Evolutionary conservation across 768 basidiomycete species (phyloP), one percentile per base, ranked within the genome.

Genomic region (Suillus lakei): DNA sequence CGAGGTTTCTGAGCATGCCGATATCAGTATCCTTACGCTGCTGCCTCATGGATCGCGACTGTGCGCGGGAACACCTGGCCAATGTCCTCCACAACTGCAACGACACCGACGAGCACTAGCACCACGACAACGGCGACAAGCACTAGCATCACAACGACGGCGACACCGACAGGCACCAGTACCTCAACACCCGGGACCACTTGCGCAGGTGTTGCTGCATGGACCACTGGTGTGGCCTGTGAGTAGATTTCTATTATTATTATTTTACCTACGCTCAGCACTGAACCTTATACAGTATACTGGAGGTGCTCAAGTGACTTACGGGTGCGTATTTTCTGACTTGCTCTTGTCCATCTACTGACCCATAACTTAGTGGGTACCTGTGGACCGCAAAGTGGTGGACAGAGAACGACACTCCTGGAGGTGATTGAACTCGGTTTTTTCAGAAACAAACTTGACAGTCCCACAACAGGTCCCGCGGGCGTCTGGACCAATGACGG

Each of bases 401-500:
- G 84, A 78, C 75, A 15, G 66, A 83, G 64, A 73, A 73, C n/a
- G 81, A 83, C 68, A 39, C 61, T 5, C 76, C 75, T 21, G 73
- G 72, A 66, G 74, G 79, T 74, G 58, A 60, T 30, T 36, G 46
- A 18, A 16, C 41, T 38, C 26, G 12, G 0, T 41, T 21, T 30
- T 23, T 30, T 39, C 12, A 21, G 10, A 28, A 26, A 30, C 18
- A 21, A 21, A 28, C 8, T 12, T 48, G 10, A 59, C 36, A 28
- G 6, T 4, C 12, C 28, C 5, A 44, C 13, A 5, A 30, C 60
- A 88, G 86, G 83, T 50, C 21, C 80, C 39, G 81, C 83, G 34
- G 82, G 79, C 54, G 86, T 83, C 61, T 90, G 88, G 88, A 78
- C 79, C 51, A 83, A 90, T 71, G 74, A 85, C 72, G 88, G 88